These are phyloP conservation scores for Cladorrhinum samala DNA, from an alignment of 495 filamentous ascomycete species.

Conservation along the genomic window DNA sequence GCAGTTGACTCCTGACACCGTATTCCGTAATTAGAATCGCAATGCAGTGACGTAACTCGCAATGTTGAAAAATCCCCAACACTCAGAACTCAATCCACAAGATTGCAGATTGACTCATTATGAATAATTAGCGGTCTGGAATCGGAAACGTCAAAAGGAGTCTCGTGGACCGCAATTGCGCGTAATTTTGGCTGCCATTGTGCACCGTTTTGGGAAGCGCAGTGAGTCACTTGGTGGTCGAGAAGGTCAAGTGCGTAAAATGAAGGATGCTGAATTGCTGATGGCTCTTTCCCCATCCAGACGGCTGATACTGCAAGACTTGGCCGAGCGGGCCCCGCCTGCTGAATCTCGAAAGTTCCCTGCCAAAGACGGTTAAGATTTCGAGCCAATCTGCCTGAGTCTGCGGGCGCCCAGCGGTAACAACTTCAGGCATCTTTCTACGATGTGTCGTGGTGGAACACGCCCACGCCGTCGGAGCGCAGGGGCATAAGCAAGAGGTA, in stretches of 20 bases:
- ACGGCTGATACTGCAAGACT: constrained; percentile 8
- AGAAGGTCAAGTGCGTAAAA: too few species aligned
- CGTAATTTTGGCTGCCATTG: neutral
- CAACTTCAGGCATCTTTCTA: constrained; percentile 3
- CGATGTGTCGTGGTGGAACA: neutral
- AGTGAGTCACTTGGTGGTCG: constrained; percentile 9
- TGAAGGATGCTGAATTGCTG: too few species aligned
- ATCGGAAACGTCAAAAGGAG: neutral
- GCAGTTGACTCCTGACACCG: too few species aligned
- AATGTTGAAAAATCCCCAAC: too few species aligned
- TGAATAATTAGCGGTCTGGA: neutral
- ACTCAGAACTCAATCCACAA: too few species aligned
- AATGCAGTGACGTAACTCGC: neutral
- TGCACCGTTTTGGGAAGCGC: neutral
- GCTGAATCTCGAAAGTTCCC: neutral
- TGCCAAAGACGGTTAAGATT: neutral
- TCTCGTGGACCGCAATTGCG: neutral
- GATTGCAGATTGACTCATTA: too few species aligned
- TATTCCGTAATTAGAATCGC: too few species aligned
- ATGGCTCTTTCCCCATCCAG: neutral
- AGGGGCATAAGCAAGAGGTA: constrained; percentile 3
- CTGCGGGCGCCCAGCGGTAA: too few species aligned
- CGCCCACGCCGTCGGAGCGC: neutral
- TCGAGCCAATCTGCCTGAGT: neutral
- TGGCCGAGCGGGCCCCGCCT: neutral